Conservation (phyloP, 805 yeast species). For the Kodamaea fukazawae region DNA sequence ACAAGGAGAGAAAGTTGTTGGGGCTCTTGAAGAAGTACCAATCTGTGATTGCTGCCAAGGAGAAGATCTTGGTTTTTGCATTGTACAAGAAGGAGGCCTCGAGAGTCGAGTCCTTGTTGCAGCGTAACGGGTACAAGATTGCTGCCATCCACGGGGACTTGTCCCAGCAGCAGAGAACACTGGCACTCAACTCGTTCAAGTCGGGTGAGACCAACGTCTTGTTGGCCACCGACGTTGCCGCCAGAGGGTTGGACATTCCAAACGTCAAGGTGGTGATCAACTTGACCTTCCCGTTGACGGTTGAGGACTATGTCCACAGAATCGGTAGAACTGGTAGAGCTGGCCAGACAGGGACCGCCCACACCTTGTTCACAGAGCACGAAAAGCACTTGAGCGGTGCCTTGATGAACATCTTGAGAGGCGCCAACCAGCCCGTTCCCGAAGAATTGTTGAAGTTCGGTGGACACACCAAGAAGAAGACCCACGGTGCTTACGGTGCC, state of each 20-base stretch:
- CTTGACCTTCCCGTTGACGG: slow-evolving; percentile 92
- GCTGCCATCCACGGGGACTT: slow-evolving; percentile 97
- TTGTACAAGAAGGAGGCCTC: slow-evolving; percentile 95
- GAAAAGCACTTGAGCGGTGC: slow-evolving; percentile 97
- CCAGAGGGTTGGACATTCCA: slow-evolving; percentile 96
- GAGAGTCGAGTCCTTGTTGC: slow-evolving; percentile 75
- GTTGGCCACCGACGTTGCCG: slow-evolving; percentile 98
- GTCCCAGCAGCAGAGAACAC: slow-evolving; percentile 87
- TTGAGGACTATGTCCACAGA: slow-evolving; percentile 95
- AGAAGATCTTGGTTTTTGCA: slow-evolving; percentile 88
- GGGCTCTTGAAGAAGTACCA: slow-evolving; percentile 74
- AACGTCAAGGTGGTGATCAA: slow-evolving; percentile 94
- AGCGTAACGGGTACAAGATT: slow-evolving; percentile 70
- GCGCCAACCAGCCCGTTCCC: slow-evolving; percentile 94
- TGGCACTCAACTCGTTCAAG: slow-evolving; percentile 83
- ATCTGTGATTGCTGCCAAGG: slow-evolving; percentile 59
- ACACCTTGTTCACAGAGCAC: slow-evolving; percentile 92
- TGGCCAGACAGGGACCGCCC: slow-evolving; percentile 91
- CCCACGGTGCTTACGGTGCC: slow-evolving; percentile 97
- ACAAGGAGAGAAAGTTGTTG: slow-evolving; percentile 74
- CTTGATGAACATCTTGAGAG: slow-evolving; percentile 83
- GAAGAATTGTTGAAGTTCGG: slow-evolving; percentile 93
- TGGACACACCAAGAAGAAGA: slow-evolving; percentile 96
- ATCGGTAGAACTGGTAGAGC: slow-evolving; percentile 99
- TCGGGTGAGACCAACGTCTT: slow-evolving; percentile 69